Evolutionary conservation across 768 basidiomycete species (phyloP).

Genomic region (Clitopilus hobsonii): DNA sequence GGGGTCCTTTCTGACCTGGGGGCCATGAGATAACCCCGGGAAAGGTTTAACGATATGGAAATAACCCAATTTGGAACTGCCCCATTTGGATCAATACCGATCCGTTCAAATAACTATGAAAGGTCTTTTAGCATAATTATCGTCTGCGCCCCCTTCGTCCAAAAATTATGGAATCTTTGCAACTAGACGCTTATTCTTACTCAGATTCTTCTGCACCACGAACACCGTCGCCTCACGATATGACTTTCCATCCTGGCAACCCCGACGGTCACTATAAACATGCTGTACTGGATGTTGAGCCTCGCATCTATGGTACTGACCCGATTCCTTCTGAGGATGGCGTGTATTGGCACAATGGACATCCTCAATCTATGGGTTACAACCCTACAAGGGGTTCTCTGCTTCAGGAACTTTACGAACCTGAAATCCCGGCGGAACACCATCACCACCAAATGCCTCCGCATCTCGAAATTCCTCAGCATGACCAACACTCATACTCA

Average conservation of each 20-base stretch:
- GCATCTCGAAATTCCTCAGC: slow-evolving; percentile 12
- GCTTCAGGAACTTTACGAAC: slow-evolving; percentile 70
- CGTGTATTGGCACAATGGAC: slow-evolving; percentile 27
- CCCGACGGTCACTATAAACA: slow-evolving; percentile 16
- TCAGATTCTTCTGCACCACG: slow-evolving; percentile 68
- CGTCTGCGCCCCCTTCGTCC: neutral
- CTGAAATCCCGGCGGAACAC: slow-evolving; percentile 40
- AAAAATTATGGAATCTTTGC: slow-evolving; percentile 35
- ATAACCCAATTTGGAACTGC: slow-evolving; percentile 1
- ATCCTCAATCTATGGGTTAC: slow-evolving; percentile 24
- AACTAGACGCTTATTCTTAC: slow-evolving; percentile 63
- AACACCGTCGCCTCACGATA: slow-evolving; percentile 63
- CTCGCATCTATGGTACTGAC: slow-evolving; percentile 49
- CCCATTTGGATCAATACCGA: neutral
- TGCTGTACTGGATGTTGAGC: slow-evolving; percentile 28
- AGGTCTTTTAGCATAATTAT: neutral
- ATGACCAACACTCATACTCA: slow-evolving; percentile 1
- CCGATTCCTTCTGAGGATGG: slow-evolving; percentile 31
- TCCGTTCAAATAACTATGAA: slow-evolving; percentile 9
- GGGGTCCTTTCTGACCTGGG: slow-evolving; percentile 18
- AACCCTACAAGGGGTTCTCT: slow-evolving; percentile 45
- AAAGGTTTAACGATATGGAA: slow-evolving; percentile 6
- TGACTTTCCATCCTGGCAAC: slow-evolving; percentile 20
- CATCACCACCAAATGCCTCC: slow-evolving; percentile 24
- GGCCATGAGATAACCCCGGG: slow-evolving; percentile 20